Evolutionary conservation across 2,329 filamentous ascomycete genomes (phyloP).

Genomic region (Colletotrichum cereale): DNA sequence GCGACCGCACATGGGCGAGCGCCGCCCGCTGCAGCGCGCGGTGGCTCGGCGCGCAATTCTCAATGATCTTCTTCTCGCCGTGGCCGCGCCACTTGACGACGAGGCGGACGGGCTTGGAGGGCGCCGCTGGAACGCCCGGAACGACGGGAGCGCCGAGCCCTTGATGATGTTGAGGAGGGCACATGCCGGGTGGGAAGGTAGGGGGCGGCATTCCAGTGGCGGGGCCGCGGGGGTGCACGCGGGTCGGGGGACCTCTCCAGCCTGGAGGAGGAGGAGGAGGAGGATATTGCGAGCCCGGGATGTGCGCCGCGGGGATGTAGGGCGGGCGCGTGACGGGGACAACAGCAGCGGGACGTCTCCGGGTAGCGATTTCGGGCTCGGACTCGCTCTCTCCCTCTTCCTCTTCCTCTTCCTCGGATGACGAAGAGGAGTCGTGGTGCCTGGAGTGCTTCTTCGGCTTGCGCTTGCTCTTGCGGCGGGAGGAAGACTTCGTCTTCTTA

Average conservation of each 20-base stretch:
- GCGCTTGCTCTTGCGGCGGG: slow-evolving; percentile 24
- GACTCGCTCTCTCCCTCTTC: slow-evolving; percentile 17
- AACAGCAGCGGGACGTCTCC: slow-evolving; percentile 40
- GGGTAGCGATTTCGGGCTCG: slow-evolving; percentile 42
- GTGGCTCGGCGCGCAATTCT: slow-evolving; percentile 41
- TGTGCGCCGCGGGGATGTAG: slow-evolving; percentile 43
- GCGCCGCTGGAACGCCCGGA: slow-evolving; percentile 22
- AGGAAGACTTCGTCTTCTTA: slow-evolving; percentile 24
- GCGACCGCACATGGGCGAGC: slow-evolving; percentile 28
- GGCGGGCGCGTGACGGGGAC: slow-evolving; percentile 15
- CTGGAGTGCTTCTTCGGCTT: slow-evolving; percentile 20
- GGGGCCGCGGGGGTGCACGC: slow-evolving; percentile 37
- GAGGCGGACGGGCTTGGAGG: slow-evolving; percentile 44
- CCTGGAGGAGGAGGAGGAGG: slow-evolving; percentile 31
- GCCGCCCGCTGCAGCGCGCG: slow-evolving; percentile 40
- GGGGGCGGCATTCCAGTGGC: slow-evolving; percentile 6
- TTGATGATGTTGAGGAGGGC: slow-evolving; percentile 8
- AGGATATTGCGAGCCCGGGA: slow-evolving; percentile 9
- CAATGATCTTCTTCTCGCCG: slow-evolving; percentile 48
- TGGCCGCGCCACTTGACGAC: slow-evolving; percentile 46
- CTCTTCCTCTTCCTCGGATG: slow-evolving; percentile 3
- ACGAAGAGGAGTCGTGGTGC: slow-evolving; percentile 2
- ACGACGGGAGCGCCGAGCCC: background rate
- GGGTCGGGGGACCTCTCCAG: slow-evolving; percentile 28
- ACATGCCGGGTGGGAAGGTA: slow-evolving; percentile 21